Evolutionary conservation across 345 rosid genomes (phyloP), one percentile per base, ranked within the genome.

Genomic region (Populus davidiana): DNA sequence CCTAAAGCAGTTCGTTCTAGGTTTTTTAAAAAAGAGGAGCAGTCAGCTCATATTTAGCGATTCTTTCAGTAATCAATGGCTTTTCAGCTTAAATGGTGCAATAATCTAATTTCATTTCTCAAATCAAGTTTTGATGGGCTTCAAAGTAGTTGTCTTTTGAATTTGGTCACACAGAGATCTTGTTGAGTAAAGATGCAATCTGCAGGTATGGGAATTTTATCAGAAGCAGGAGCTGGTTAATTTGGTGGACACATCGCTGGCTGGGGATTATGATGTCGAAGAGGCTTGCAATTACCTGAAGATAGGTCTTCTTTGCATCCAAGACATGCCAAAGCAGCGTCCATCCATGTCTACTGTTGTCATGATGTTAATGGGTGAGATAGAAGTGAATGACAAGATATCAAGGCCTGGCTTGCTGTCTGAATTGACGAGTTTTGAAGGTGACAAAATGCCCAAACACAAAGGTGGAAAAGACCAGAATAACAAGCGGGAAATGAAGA

Each of bases 261-360:
- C 64, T 5, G 87, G 79, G 3, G 86, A 87, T 71, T 84, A 39
- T 12, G 72, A 83, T 8, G 43, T 27, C 31, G 88, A 85, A 73
- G 90, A 90, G 75, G 91, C 87, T 71, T 73, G 65, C 62, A 83
- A 72, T 44, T 90, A 74, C 85, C 72, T 90, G 52, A 88, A 84
- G 84, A 84, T 89, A 64, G 90, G 88, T 14, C 88, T 90, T 41
- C 88, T 88, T n/a, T 87, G 94, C 90, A 89, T 90, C 66, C 94
- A 90, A 77, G 94, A 89, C 50, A 72, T 62, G 81, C 81, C 94
- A 23, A 89, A 85, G 78, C 82, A 80, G 67, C 86, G 94, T 35
- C 94, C 94, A 23, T 44, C 82, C 69, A 90, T 90, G 91, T 77
- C 92, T 13, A 75, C 77, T 0, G 85, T 80, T 78, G 85, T 85